Base-by-base conservation (phyloP, 2,329 filamentous ascomycete genomes). In the Nothophoma quercina region DNA sequence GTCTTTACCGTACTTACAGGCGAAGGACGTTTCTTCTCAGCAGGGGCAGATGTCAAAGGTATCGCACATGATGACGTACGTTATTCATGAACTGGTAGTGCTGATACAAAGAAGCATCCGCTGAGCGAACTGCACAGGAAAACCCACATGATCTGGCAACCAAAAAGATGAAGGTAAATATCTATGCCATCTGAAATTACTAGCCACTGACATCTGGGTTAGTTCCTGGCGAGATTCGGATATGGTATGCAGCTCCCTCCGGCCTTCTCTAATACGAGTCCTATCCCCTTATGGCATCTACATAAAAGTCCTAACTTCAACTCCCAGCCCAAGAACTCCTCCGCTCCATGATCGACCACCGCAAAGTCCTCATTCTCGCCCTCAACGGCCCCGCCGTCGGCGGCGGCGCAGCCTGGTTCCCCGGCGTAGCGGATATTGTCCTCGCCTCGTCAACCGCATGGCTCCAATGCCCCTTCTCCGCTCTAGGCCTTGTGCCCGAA, bases 331-430 rank as follows among this genome's bases (percentile, higher is more conserved):
- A 33, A 13, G 71, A 76, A 62, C 64, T 81, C 42, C 69, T 80
- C 43, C 75, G 77, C 42, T 74, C 71, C 21, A 75, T 81, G 56
- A 80, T 81, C 59, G 78, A 81, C 63, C 80, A 82, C 66, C 70
- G 66, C 7, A 82, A 82, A 66, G 78, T 82, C 13, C 75, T 82
- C 39, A 74, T 82, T 29, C 72, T 82, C 3, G 80, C 79, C 0
- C 68, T 82, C 21, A 82, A 82, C 63, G 79, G 80, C 9, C 79
- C 79, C 0, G 79, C 69, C 7, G 78, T 82, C 10, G 80, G 79
- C 15, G 79, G 77, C 16, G 79, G 80, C 9, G 79, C 78, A 16
- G 79, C 79, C 7, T 82, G 80, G 50, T 82, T 82, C 51, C 67
- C 68, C 0, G 80, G 79, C 3, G 68, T 80, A 26, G 74, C 78